These are phyloP conservation scores for Bipolaris gigantea DNA, from an alignment of 2,329 filamentous ascomycete genomes.

Conservation along the genomic window DNA sequence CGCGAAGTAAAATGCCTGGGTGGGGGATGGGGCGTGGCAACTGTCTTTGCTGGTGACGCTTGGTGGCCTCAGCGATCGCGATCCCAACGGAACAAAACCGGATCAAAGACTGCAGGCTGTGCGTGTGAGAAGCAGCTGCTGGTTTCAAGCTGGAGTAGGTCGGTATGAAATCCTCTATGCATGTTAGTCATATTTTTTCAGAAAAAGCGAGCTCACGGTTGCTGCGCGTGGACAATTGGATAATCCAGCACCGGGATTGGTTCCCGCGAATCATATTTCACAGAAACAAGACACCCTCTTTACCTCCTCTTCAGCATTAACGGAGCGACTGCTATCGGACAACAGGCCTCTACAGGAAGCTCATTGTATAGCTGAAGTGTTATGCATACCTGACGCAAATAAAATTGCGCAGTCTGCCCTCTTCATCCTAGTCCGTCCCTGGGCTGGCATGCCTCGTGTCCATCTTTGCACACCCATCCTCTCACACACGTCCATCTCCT, in stretches of 20 bases:
- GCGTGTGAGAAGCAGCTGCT: background rate
- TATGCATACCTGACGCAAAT: background rate
- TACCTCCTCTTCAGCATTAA: background rate
- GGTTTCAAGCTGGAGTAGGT: background rate
- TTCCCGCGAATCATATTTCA: constrained; percentile 1
- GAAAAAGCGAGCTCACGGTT: background rate
- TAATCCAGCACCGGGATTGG: background rate
- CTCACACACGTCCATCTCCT: background rate
- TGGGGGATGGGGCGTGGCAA: background rate
- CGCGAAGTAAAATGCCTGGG: background rate
- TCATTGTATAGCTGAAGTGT: background rate
- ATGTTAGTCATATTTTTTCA: background rate
- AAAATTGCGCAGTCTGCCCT: background rate
- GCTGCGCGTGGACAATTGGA: background rate
- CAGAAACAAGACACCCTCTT: background rate
- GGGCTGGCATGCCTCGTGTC: background rate
- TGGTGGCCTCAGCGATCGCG: constrained; percentile 3
- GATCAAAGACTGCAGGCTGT: constrained; percentile 3
- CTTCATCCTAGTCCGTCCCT: background rate
- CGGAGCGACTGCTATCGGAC: background rate
- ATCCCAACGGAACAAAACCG: constrained; percentile 3
- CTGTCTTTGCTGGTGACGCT: background rate
- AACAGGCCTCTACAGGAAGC: background rate
- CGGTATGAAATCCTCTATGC: background rate
- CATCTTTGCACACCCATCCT: background rate